Evolutionary conservation across 495 filamentous ascomycete genomes (phyloP).

Genomic region (Aspergillus incahuasiensis): DNA sequence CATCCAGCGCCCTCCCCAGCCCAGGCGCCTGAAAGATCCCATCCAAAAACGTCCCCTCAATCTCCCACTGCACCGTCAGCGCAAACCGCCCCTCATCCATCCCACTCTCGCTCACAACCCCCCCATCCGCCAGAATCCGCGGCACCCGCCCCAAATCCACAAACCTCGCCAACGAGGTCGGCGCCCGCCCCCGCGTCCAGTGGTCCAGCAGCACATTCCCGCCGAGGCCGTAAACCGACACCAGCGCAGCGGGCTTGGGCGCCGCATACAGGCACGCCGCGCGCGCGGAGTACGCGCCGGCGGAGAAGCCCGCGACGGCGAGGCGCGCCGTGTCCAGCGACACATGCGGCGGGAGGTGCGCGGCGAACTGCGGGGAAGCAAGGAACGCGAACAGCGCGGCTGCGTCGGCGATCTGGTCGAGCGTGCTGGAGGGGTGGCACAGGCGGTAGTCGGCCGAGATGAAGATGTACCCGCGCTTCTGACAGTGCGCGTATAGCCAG

Average conservation of each 20-base stretch:
- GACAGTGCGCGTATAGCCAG: conserved; percentile 24
- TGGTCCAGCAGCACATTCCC: too few species aligned
- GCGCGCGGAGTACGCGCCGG: conserved; percentile 32
- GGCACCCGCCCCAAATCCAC: too few species aligned
- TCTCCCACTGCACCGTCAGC: conserved; percentile 17
- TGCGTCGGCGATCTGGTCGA: conserved; percentile 27
- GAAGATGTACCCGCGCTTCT: conserved; percentile 23
- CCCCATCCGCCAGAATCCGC: too few species aligned
- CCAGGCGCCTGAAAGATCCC: conserved; percentile 13
- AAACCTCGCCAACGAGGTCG: too few species aligned
- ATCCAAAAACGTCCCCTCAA: conserved; percentile 20
- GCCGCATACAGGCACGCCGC: conserved; percentile 34
- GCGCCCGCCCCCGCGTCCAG: too few species aligned
- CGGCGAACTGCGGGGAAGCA: conserved; percentile 8
- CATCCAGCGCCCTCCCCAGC: conserved; percentile 13
- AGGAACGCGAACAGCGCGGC: conserved; percentile 23
- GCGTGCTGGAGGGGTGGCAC: conserved; percentile 20
- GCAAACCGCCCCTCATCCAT: conserved; percentile 6
- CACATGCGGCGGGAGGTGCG: conserved; percentile 11
- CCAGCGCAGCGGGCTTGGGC: conserved; percentile 28
- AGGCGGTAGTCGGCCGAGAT: conserved; percentile 31
- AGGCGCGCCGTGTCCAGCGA: conserved; percentile 23
- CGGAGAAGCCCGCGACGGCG: conserved; percentile 34
- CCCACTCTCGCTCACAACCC: background rate
- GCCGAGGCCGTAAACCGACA: background rate